Conservation (phyloP, 1,139 yeast genomes). For the Scheffersomyces cryptocercus region DNA sequence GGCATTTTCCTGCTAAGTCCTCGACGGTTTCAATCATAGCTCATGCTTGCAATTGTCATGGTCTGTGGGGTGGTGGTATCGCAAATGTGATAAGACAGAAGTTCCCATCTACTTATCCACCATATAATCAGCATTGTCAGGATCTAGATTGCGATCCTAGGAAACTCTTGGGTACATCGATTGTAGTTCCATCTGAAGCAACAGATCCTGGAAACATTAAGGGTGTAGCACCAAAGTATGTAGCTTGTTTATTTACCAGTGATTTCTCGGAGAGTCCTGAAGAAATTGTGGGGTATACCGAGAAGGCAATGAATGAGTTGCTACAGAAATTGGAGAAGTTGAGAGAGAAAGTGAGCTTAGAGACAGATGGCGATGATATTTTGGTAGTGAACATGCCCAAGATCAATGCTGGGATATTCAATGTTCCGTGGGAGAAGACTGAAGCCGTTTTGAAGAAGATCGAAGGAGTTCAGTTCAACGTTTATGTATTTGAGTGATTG, state of each 20-base stretch:
- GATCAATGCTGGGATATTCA: conserved; percentile 78
- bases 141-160: conserved; percentile 23
- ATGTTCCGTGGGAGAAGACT: conserved; percentile 76
- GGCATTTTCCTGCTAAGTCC: conserved; percentile 25
- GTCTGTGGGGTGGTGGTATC: conserved; percentile 86
- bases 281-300: conserved; percentile 51
- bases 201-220: conserved; percentile 28
- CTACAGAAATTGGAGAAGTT: conserved; percentile 31
- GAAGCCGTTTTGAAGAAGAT: conserved; percentile 44
- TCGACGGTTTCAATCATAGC: conserved; percentile 45
- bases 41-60: conserved; percentile 80
- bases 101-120: conserved; percentile 52
- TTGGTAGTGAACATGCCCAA: conserved; percentile 62
- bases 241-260: conserved; percentile 73
- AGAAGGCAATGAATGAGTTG: conserved; percentile 48
- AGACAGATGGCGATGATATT: conserved; percentile 11
- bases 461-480: conserved; percentile 34
- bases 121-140: conserved; percentile 52
- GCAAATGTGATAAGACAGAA: conserved; percentile 52
- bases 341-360: conserved; percentile 12
- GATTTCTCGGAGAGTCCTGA: conserved; percentile 38
- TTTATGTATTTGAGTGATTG: conserved; percentile 32
- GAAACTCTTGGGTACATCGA: conserved; percentile 54
- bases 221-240: conserved; percentile 26
- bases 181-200: conserved; percentile 40